Evolutionary conservation across 768 basidiomycete species (phyloP).

Genomic region (Trametes maxima): DNA sequence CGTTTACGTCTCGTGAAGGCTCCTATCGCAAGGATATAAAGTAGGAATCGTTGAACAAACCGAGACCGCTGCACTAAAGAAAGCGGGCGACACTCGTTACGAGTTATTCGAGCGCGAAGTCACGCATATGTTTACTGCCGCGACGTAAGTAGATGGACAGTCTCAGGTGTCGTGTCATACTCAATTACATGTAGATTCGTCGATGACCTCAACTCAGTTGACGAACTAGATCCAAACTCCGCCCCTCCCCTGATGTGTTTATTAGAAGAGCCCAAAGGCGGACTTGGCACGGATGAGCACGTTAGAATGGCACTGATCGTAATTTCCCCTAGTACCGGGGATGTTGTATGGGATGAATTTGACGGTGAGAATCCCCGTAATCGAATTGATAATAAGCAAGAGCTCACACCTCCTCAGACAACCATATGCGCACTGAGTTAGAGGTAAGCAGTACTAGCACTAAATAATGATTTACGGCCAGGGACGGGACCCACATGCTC

Average conservation of each 20-base stretch:
- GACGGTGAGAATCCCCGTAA: conserved; percentile 51
- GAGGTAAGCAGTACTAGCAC: conserved; percentile 57
- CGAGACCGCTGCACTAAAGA: conserved; percentile 90
- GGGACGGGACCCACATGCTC: too few species aligned
- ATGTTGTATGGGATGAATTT: conserved; percentile 93
- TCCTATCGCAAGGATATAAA: conserved; percentile 77
- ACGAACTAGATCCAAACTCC: conserved; percentile 55
- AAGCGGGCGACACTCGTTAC: conserved; percentile 73
- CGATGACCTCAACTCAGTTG: conserved; percentile 72
- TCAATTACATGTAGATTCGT: conserved; percentile 60
- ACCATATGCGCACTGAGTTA: conserved; percentile 83
- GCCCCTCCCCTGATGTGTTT: conserved; percentile 78
- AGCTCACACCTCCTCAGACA: conserved; percentile 49
- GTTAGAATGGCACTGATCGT: conserved; percentile 70
- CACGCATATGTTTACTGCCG: conserved; percentile 80
- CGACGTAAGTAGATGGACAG: conserved; percentile 61
- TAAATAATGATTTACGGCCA: too few species aligned
- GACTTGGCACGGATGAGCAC: conserved; percentile 46
- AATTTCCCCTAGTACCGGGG: conserved; percentile 86
- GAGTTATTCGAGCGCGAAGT: conserved; percentile 73
- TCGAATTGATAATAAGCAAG: background rate
- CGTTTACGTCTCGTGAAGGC: conserved; percentile 39
- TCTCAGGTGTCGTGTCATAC: background rate
- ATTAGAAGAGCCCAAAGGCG: conserved; percentile 54
- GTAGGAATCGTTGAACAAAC: conserved; percentile 83